phyloP scores from a whole-genome alignment of 768 basidiomycete species.

The Butyriboletus loyo region DNA sequence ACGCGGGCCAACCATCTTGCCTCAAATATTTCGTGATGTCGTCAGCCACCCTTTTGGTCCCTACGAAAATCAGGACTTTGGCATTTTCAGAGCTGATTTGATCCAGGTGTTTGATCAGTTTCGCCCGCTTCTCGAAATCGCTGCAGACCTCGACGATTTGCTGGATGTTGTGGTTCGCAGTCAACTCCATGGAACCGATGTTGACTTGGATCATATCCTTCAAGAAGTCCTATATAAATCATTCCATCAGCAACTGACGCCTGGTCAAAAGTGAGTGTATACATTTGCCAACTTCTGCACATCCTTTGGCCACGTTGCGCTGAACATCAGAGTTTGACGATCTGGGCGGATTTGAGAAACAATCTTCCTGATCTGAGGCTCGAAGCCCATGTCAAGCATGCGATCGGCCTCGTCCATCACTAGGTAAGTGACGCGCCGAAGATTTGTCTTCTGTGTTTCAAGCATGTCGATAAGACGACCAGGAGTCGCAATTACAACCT shows the following conservation, averaged over 20 bases:
- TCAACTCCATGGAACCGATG: constrained; percentile 97
- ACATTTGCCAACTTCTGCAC: constrained; percentile 96
- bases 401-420: constrained; percentile 99
- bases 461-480: constrained; percentile 99
- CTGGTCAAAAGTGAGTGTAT: constrained; percentile 11
- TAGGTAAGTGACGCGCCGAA: constrained; percentile 93
- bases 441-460: constrained; percentile 93
- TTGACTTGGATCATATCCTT: constrained; percentile 98
- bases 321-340: constrained; percentile 98
- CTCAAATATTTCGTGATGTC: constrained; percentile 98
- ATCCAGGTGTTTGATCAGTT: constrained; percentile 95
- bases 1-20: constrained; percentile 99
- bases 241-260: constrained; percentile 3
- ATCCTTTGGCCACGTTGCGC: constrained; percentile 99
- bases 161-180: constrained; percentile 96
- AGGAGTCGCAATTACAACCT: constrained; percentile 99
- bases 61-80: constrained; percentile 98
- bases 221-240: constrained; percentile 73
- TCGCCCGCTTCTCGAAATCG: constrained; percentile 95
- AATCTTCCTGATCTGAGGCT: constrained; percentile 98
- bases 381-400: constrained; percentile 99
- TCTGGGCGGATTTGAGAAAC: constrained; percentile 97
- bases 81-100: constrained; percentile 95
- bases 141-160: constrained; percentile 97
- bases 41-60: constrained; percentile 96